A percentile compares a stretch with the other conserved stretches of the same genome.
These are phyloP conservation scores for Azolla pinnata DNA, from an alignment of 75 land plant species.

Conservation along the genomic window DNA sequence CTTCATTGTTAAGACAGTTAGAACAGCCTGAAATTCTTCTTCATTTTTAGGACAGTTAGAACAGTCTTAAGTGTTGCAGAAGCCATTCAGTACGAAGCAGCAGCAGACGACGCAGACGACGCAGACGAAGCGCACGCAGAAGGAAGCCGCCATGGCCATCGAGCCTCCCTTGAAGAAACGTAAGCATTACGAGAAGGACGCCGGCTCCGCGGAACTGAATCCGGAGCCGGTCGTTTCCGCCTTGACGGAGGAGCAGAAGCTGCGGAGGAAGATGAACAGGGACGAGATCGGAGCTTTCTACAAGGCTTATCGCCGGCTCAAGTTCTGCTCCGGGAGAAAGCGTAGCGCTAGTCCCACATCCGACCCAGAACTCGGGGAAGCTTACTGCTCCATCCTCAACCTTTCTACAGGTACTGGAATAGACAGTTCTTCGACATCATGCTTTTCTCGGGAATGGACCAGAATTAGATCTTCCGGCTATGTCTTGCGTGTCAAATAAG, in stretches of 20 bases:
- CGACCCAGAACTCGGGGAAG: slow-evolving; percentile 59
- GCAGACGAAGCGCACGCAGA: no score
- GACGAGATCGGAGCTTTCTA: slow-evolving; percentile 72
- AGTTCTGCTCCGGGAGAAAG: slow-evolving; percentile 37
- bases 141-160: slow-evolving; percentile 10
- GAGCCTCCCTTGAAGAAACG: slow-evolving; percentile 82
- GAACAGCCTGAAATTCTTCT: no score
- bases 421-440: no score
- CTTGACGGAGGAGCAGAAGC: slow-evolving; percentile 55
- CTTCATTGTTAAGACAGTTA: no score
- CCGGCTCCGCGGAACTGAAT: background rate
- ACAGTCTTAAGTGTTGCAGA: no score
- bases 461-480: no score
- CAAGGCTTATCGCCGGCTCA: slow-evolving; percentile 52
- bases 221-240: background rate
- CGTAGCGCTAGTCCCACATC: slow-evolving; percentile 19
- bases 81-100: no score
- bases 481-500: no score
- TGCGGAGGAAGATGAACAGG: slow-evolving; percentile 44
- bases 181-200: slow-evolving; percentile 24
- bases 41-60: no score
- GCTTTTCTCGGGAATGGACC: no score
- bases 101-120: no score
- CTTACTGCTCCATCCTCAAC: slow-evolving; percentile 67
- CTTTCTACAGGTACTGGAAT: slow-evolving; percentile 59